Percentiles rank a stretch among this genome's conserved stretches.
Evolutionary conservation across 371 early-diverging fungal genomes (phyloP).

Genomic region (Zopfochytrium polystomum): DNA sequence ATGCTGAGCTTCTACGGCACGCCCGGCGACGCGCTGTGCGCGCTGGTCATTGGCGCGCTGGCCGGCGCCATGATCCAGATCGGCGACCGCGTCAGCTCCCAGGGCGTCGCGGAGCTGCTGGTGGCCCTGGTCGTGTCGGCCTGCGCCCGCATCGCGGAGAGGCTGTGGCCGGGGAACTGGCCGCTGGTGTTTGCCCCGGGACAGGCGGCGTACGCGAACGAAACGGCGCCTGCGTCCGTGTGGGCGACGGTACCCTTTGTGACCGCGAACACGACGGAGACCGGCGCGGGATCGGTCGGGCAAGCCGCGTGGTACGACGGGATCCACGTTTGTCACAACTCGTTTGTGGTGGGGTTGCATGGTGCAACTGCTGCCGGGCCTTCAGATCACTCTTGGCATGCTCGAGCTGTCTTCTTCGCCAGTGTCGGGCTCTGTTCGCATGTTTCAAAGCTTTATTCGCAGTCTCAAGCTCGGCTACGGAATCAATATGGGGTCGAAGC

Average conservation of each 20-base stretch:
- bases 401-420: conserved; percentile 8
- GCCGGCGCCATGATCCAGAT: not conserved
- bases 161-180: conserved; percentile 20
- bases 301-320: not conserved
- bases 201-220: not conserved
- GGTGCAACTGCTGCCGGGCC: conserved; percentile 16
- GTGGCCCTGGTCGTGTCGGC: conserved; percentile 13
- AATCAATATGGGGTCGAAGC: conserved; percentile 12
- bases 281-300: no score
- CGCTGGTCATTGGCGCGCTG: conserved; percentile 11
- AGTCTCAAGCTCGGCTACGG: conserved; percentile 23
- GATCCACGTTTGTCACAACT: not conserved
- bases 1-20: conserved; percentile 12
- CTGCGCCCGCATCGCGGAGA: conserved; percentile 9
- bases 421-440: conserved; percentile 24
- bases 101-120: conserved; percentile 16
- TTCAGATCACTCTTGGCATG: conserved; percentile 21
- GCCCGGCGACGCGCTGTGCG: conserved; percentile 8
- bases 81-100: not conserved
- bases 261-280: no score
- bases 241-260: no score
- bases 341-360: conserved; percentile 1
- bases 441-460: conserved; percentile 21
- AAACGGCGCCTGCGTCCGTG: no score
- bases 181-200: not conserved